phyloP scores from a whole-genome alignment of 176 grass and related monocot genomes.

The Cocos nucifera region DNA sequence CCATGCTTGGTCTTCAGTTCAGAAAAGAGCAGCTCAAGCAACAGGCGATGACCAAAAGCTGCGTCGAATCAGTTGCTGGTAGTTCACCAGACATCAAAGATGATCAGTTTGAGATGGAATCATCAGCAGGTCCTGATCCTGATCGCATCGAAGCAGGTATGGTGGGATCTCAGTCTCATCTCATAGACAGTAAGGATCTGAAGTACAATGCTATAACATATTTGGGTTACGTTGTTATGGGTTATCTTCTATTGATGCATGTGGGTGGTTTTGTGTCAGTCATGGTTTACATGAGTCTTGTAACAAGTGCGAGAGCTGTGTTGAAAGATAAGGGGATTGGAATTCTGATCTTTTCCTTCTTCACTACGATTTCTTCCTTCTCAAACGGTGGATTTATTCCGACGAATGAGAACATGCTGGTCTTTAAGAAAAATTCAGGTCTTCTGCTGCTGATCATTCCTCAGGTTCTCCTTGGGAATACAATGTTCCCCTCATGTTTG shows the following conservation, averaged over 20 bases:
- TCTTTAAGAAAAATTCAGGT: constrained; percentile 32
- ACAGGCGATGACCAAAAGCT: background rate
- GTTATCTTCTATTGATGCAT: constrained; percentile 32
- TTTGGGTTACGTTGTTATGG: constrained; percentile 30
- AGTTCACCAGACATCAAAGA: too few relatives aligned
- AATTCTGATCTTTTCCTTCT: constrained; percentile 39
- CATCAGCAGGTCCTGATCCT: too few relatives aligned
- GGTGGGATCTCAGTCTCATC: too few relatives aligned
- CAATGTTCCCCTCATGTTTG: constrained; percentile 39
- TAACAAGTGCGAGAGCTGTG: constrained; percentile 23
- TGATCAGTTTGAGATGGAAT: too few relatives aligned
- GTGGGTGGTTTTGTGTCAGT: constrained; percentile 21
- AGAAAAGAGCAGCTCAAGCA: constrained; percentile 23
- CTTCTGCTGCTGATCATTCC: constrained; percentile 49
- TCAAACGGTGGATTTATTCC: constrained; percentile 51
- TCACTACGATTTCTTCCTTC: constrained; percentile 57
- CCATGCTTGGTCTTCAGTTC: constrained; percentile 26
- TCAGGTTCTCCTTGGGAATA: constrained; percentile 40
- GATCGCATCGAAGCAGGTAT: too few relatives aligned
- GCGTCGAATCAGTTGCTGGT: too few relatives aligned
- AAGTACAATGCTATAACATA: constrained; percentile 24
- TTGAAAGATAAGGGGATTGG: constrained; percentile 33
- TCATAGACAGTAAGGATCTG: background rate
- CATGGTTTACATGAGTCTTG: constrained; percentile 14
- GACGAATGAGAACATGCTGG: constrained; percentile 57